A percentile compares a stretch with the other conserved stretches of the same genome.
These are phyloP conservation scores for Scleroderma bovista DNA, from an alignment of 768 basidiomycete genomes.

Conservation along the genomic window DNA sequence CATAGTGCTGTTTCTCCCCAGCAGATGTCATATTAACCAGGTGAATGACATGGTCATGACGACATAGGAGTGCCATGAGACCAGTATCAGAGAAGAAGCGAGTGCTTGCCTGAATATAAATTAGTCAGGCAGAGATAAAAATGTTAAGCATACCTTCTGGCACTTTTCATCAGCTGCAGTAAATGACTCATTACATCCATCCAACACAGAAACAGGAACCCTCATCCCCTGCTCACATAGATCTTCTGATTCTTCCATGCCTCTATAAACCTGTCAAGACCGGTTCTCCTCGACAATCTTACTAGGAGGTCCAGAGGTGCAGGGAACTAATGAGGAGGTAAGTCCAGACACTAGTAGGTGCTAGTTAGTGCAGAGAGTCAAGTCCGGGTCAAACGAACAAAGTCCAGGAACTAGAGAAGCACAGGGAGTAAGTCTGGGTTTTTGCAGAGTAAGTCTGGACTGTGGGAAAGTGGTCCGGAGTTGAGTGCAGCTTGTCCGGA, in stretches of 20 bases:
- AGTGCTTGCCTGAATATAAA: constrained; percentile 8
- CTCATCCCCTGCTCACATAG: constrained; percentile 17
- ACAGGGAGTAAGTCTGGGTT: too few species aligned
- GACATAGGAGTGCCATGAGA: constrained; percentile 19
- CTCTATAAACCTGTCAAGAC: too few species aligned
- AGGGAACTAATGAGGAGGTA: too few species aligned
- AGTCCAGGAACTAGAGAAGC: too few species aligned
- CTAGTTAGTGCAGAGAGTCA: too few species aligned
- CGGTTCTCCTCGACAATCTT: too few species aligned
- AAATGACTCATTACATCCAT: constrained; percentile 30
- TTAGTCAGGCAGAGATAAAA: background rate
- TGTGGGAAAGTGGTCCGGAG: too few species aligned
- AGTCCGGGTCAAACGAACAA: too few species aligned
- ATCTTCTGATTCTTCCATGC: background rate
- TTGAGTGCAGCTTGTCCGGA: too few species aligned
- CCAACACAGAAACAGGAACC: constrained; percentile 25
- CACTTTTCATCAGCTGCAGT: constrained; percentile 8
- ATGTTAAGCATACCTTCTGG: constrained; percentile 1
- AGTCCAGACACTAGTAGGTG: too few species aligned
- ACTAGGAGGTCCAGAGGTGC: too few species aligned
- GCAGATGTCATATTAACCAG: constrained; percentile 12
- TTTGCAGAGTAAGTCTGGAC: too few species aligned
- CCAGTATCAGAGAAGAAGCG: constrained; percentile 15
- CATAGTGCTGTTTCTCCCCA: constrained; percentile 21
- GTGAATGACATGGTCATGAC: constrained; percentile 16